Base-by-base conservation (phyloP, 2,329 filamentous ascomycete genomes). In the Verticillium albo-atrum region DNA sequence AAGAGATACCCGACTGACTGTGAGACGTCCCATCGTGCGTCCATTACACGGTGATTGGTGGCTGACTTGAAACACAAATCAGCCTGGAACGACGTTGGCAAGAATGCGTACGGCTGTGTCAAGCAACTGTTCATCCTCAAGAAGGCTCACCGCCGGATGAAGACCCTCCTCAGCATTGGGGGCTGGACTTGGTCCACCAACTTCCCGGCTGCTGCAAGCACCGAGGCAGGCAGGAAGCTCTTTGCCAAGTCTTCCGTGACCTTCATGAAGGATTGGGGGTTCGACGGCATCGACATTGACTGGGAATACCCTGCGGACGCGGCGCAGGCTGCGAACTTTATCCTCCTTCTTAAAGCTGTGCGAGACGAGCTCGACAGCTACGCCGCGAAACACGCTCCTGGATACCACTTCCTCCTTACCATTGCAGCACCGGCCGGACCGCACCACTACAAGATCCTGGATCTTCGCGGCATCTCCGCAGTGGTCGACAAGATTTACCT, bases 151-250 rank as follows among this genome's bases (percentile, higher is more conserved):
- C 87, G 91, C 17, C 84, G 91, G 54, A 73, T 96, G 58, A 96
- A 96, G 70, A 81, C 89, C 1, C 78, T 96, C 25, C 81, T 96
- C 4, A 90, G 86, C 54, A 91, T 97, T 64, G 92, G 92, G 54
- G 92, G 92, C 30, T 96, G 89, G 89, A 92, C 90, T 0, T 95
- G 91, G 74, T 92, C 89, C 2, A 77, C 82, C 65, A 91, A 91
- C 71, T 94, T 96, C 70, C 79, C 89, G 1, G 77, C 78, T 1
- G 87, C 88, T 0, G 85, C 88, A 10, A 85, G 84, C 61, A 89
- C 87, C 0, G 79, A 81, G 0, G 74, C 78, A 2, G 86, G 84
- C 17, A 83, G 91, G 17, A 72, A 78, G 35, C 82, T 66, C 2
- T 96, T 96, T 73, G 92, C 91, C 6, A 74, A 82, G 53, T 84